Evolutionary conservation across 2,329 filamentous ascomycete genomes (phyloP).

Genomic region (Trichoderma sp.): DNA sequence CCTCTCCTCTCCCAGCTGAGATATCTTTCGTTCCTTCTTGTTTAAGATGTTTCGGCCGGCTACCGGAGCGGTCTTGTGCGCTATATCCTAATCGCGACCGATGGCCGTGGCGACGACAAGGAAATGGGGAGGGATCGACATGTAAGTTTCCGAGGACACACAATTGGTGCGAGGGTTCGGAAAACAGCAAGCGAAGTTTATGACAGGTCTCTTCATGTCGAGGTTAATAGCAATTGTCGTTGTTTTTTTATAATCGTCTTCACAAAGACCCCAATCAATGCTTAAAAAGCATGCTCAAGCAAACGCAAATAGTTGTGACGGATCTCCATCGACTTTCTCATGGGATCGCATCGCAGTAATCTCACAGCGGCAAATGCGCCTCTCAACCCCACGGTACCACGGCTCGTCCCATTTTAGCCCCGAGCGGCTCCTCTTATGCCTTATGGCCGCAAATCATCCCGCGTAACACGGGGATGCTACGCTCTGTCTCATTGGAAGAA

Average conservation of each 20-base stretch:
- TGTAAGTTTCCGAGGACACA: background rate
- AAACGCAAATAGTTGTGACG: background rate
- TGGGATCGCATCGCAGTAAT: background rate
- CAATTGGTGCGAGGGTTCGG: background rate
- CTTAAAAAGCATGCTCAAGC: background rate
- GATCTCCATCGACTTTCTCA: background rate
- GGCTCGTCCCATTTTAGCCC: constrained; percentile 12
- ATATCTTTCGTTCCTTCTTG: background rate
- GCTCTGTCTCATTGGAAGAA: constrained; percentile 14
- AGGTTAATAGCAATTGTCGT: background rate
- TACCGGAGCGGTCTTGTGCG: background rate
- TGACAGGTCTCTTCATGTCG: background rate
- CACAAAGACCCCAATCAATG: background rate
- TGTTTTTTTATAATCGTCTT: background rate
- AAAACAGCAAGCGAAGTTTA: background rate
- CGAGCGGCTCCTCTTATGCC: background rate
- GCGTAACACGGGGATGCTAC: constrained; percentile 11
- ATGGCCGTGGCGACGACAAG: background rate
- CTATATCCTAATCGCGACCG: constrained; percentile 8
- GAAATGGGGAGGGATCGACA: background rate
- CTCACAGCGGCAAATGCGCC: background rate
- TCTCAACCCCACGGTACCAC: background rate
- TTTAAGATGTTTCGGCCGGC: background rate
- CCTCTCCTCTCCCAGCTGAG: background rate
- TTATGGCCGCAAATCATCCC: background rate